phyloP scores from a whole-genome alignment of 495 filamentous ascomycete species.

The Friedmanniomyces endolithicus region DNA sequence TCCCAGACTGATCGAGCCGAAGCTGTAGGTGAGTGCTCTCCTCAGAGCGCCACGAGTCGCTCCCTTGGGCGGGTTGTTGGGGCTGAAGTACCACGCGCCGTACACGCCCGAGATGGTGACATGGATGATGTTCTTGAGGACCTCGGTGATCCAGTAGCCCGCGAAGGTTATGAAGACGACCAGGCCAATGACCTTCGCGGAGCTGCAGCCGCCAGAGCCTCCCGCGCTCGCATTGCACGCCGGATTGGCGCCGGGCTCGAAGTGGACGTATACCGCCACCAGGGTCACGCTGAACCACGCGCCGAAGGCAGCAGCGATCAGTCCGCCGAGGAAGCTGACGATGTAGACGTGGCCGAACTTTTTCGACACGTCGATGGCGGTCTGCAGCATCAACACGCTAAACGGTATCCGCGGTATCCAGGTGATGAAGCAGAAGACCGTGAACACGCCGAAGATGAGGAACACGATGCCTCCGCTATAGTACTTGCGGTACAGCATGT shows the following conservation, averaged over 20 bases:
- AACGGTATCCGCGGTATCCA: conserved; percentile 87
- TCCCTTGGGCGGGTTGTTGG: conserved; percentile 55
- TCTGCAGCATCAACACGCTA: conserved; percentile 78
- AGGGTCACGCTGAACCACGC: conserved; percentile 48
- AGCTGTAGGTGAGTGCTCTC: conserved; percentile 74
- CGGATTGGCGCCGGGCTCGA: conserved; percentile 56
- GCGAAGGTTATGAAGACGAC: conserved; percentile 81
- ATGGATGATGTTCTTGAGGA: conserved; percentile 85
- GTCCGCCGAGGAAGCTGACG: conserved; percentile 66
- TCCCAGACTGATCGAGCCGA: conserved; percentile 79
- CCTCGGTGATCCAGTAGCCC: conserved; percentile 83
- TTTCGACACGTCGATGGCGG: conserved; percentile 73
- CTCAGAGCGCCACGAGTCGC: conserved; percentile 68
- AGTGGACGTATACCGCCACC: conserved; percentile 65
- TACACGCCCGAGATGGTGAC: conserved; percentile 79
- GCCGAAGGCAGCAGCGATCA: conserved; percentile 59
- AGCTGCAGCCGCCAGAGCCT: conserved; percentile 53
- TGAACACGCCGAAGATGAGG: conserved; percentile 66
- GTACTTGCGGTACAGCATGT: conserved; percentile 53
- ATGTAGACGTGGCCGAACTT: conserved; percentile 74
- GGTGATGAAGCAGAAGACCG: conserved; percentile 63
- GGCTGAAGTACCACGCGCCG: conserved; percentile 83
- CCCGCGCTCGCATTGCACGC: conserved; percentile 38
- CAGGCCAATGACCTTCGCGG: conserved; percentile 66
- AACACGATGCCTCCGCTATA: conserved; percentile 79